Base-by-base conservation (phyloP, 176 grass and related monocot species). In the Aegilops sharonensis region DNA sequence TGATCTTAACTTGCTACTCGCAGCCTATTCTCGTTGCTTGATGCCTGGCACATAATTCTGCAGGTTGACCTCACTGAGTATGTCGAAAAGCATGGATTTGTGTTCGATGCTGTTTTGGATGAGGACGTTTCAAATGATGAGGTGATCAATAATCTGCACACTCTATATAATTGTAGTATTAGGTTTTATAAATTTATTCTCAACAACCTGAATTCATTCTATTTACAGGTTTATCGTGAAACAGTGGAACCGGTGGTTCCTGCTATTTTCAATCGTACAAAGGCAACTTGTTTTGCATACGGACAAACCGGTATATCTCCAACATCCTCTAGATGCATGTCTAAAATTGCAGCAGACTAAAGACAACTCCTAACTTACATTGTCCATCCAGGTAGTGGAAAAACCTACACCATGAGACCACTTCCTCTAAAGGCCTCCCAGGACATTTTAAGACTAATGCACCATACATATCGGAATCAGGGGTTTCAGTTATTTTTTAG, bases 231-330 rank as follows among this genome's bases (percentile, higher is more conserved):
- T 86, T 99, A 99, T 77, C 94, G 60, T 8, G 94, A 99, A 85
- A 99, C 97, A 66, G 97, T 99, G 81, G 97, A 99, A 72, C 94
- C 94, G 78, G 84, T 99, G 81, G 90, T 99, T 70, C 97, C 97
- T 82, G 90, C 97, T 74, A 99, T 99, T 84, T 99, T 99, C 89
- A 90, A 93, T 45, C 92, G 94, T 81, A 99, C 83, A 31, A 99
- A 99, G 82, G 97, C 97, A 86, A 97, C 97, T 79, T 99, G 97
- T 90, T 99, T 99, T 94, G 97, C 97, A 47, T 99, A 97, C 86
- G 97, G 97, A 78, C 97, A 99, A 94, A 99, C 97, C n/a, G 97
- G 96, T 83, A 92, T 85, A 78, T 65, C 12, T 64, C 72, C 11
- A 15, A 23, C 79, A 68, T 66, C 77, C 56, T 83, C 17, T 89